phyloP scores from a whole-genome alignment of 805 yeast species.

The Priceomyces melissophilus region DNA sequence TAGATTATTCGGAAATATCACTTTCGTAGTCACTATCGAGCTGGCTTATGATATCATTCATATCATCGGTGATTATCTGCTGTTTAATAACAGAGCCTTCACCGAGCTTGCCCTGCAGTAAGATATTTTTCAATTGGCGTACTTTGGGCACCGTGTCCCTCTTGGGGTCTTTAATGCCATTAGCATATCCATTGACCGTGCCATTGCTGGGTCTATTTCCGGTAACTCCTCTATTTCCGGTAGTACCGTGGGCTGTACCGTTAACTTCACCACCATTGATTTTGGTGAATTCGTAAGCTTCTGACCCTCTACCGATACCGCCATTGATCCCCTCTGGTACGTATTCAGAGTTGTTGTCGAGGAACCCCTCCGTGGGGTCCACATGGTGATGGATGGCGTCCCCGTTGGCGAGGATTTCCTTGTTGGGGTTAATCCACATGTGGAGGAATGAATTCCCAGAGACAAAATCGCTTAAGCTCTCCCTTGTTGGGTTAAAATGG shows the following conservation, averaged over 20 bases:
- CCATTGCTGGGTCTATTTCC: constrained; percentile 5
- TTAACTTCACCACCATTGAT: too few relatives aligned
- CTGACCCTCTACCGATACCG: too few relatives aligned
- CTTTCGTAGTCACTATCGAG: constrained; percentile 35
- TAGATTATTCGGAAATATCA: constrained; percentile 17
- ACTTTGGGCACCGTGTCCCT: constrained; percentile 29
- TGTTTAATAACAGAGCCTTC: constrained; percentile 25
- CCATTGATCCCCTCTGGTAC: background rate
- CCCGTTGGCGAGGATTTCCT: constrained; percentile 16
- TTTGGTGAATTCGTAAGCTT: too few relatives aligned
- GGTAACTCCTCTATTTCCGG: constrained; percentile 2
- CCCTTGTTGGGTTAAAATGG: constrained; percentile 13
- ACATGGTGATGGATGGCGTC: background rate
- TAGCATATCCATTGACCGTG: constrained; percentile 8
- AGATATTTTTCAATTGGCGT: constrained; percentile 33
- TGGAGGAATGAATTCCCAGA: constrained; percentile 22
- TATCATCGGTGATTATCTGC: constrained; percentile 30
- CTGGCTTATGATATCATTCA: constrained; percentile 31
- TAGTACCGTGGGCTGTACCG: too few relatives aligned
- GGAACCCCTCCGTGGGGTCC: background rate
- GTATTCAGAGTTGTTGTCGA: constrained; percentile 1
- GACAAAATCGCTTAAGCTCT: constrained; percentile 24
- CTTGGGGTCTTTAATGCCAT: constrained; percentile 5
- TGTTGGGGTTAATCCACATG: constrained; percentile 31
- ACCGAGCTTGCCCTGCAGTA: constrained; percentile 7